Conservation (phyloP, 179 eudicot species). For the Beta lomatogona region DNA sequence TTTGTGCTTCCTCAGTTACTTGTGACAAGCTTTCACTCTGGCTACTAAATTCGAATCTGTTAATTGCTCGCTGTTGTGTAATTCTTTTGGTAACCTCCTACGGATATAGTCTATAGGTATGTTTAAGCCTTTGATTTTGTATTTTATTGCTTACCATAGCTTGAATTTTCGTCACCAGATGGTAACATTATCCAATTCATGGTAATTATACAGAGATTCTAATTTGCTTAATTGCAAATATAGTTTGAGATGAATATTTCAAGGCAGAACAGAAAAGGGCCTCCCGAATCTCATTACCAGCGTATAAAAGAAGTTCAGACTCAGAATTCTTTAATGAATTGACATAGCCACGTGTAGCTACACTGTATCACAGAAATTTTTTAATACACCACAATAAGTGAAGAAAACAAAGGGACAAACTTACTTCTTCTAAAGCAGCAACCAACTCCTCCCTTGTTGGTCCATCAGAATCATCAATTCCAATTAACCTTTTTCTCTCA, state of each 20-base stretch:
- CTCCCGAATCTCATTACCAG: background rate
- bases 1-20: too few relatives aligned
- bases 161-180: background rate
- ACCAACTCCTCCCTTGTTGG: constrained; percentile 93
- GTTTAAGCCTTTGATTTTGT: too few relatives aligned
- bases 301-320: background rate
- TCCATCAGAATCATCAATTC: constrained; percentile 84
- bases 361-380: background rate
- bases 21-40: too few relatives aligned
- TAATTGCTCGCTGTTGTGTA: too few relatives aligned
- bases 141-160: too few relatives aligned
- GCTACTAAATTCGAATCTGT: too few relatives aligned
- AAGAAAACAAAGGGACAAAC: constrained; percentile 15
- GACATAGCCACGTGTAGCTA: background rate
- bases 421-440: constrained; percentile 77
- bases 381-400: background rate
- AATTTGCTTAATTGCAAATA: background rate
- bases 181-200: background rate
- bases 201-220: background rate
- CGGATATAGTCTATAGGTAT: too few relatives aligned
- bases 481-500: constrained; percentile 79
- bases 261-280: background rate
- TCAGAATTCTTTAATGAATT: background rate
- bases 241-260: background rate
- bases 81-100: too few relatives aligned